These are phyloP conservation scores for Cutaneotrichosporon mucoides DNA, from an alignment of 1,284 basidiomycete species.

Conservation along the genomic window DNA sequence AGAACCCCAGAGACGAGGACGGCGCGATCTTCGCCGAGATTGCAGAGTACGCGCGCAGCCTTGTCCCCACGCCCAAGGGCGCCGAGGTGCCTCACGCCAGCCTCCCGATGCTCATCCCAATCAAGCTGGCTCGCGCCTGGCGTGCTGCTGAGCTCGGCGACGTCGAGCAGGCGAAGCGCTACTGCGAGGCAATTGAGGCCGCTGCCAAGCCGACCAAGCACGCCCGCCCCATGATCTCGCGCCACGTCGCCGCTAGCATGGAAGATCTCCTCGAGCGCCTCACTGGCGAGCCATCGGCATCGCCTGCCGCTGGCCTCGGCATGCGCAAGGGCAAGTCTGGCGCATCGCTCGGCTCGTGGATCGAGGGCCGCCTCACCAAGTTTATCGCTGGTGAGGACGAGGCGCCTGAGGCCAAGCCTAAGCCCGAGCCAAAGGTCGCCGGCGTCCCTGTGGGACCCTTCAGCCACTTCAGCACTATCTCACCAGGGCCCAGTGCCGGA, in stretches of 20 bases:
- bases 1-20: slow-evolving; percentile 53
- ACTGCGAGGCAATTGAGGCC: slow-evolving; percentile 84
- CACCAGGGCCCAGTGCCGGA: slow-evolving; percentile 59
- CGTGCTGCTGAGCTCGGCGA: slow-evolving; percentile 76
- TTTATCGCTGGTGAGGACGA: slow-evolving; percentile 83
- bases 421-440: slow-evolving; percentile 10
- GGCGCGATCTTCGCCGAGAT: slow-evolving; percentile 85
- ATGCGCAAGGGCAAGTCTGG: slow-evolving; percentile 61
- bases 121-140: slow-evolving; percentile 75
- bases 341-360: slow-evolving; percentile 86
- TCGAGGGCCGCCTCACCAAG: slow-evolving; percentile 91
- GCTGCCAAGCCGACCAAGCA: slow-evolving; percentile 45
- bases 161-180: slow-evolving; percentile 67
- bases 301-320: slow-evolving; percentile 54
- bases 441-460: slow-evolving; percentile 68
- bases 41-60: slow-evolving; percentile 81
- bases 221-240: slow-evolving; percentile 50
- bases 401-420: slow-evolving; percentile 41
- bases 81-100: slow-evolving; percentile 74
- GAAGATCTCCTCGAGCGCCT: slow-evolving; percentile 79
- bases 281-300: slow-evolving; percentile 68
- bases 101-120: slow-evolving; percentile 81
- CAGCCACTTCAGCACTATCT: slow-evolving; percentile 89
- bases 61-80: slow-evolving; percentile 69
- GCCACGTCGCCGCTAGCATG: slow-evolving; percentile 67